Percentiles rank a stretch among this genome's conserved stretches.
Conservation (phyloP, 2,329 filamentous ascomycete species). For the Colletotrichum sp. region DNA sequence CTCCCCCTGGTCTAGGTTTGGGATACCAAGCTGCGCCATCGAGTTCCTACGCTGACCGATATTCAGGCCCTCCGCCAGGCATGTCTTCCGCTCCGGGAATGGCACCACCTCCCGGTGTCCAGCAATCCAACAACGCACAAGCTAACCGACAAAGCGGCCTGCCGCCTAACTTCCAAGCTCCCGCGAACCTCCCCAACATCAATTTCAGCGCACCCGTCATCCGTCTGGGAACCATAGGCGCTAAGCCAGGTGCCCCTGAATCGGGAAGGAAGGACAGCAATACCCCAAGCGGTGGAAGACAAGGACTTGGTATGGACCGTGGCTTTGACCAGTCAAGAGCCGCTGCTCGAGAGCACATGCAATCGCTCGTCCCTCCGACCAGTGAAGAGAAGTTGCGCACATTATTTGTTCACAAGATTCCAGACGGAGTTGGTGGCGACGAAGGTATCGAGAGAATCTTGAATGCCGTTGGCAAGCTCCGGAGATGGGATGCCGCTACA, state of each 20-base stretch:
- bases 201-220: constrained; percentile 98
- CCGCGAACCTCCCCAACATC: constrained; percentile 93
- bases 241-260: constrained; percentile 58
- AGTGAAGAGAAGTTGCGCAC: constrained; percentile 91
- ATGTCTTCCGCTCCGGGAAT: constrained; percentile 83
- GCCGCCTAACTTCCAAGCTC: constrained; percentile 84
- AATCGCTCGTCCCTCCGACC: constrained; percentile 80
- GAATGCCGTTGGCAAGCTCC: constrained; percentile 75
- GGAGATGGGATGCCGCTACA: constrained; percentile 82
- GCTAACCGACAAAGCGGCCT: constrained; percentile 82
- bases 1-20: constrained; percentile 84
- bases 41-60: constrained; percentile 20
- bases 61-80: constrained; percentile 75
- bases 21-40: not conserved
- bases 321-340: constrained; percentile 71
- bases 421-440: constrained; percentile 77
- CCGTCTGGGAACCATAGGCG: constrained; percentile 79
- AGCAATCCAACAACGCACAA: constrained; percentile 75
- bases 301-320: constrained; percentile 66
- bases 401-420: constrained; percentile 87
- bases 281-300: constrained; percentile 42
- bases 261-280: constrained; percentile 50
- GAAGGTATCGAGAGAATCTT: constrained; percentile 81
- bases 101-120: constrained; percentile 77
- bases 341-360: constrained; percentile 70